Conservation (phyloP, 306 rosid species). For the Chamaecrista fasciculata region DNA sequence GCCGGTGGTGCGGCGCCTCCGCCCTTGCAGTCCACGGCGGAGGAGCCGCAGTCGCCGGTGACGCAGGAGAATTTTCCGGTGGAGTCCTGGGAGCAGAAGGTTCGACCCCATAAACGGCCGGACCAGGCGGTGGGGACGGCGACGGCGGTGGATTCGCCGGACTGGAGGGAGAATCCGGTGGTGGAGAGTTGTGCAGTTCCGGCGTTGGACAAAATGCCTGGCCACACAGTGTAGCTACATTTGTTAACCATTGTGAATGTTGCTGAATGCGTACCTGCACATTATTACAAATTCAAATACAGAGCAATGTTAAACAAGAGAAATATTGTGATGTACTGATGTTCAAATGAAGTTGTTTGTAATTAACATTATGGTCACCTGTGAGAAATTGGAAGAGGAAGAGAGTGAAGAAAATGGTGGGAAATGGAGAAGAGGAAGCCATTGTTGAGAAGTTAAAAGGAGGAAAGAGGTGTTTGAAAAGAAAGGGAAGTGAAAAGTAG, state of each 20-base stretch:
- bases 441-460: neutral
- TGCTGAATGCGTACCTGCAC: constrained; percentile 45
- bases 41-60: constrained; percentile 81
- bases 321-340: too few relatives aligned
- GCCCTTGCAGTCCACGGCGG: constrained; percentile 55
- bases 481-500: neutral
- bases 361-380: constrained; percentile 33
- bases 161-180: constrained; percentile 62
- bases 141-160: constrained; percentile 49
- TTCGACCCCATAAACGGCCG: constrained; percentile 88
- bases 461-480: too few relatives aligned
- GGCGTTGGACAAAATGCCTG: constrained; percentile 68
- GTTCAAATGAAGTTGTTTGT: too few relatives aligned
- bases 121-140: constrained; percentile 66
- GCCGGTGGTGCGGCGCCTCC: constrained; percentile 60
- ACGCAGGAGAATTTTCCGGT: constrained; percentile 63
- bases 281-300: too few relatives aligned
- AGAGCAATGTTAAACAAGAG: neutral
- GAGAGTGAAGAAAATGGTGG: constrained; percentile 16
- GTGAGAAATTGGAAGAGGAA: constrained; percentile 29
- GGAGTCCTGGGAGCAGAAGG: constrained; percentile 53
- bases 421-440: constrained; percentile 31
- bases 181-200: constrained; percentile 62
- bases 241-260: constrained; percentile 64
- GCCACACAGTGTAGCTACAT: constrained; percentile 78